Evolutionary conservation across 345 rosid species (phyloP).

Genomic region (Populus simonii): DNA sequence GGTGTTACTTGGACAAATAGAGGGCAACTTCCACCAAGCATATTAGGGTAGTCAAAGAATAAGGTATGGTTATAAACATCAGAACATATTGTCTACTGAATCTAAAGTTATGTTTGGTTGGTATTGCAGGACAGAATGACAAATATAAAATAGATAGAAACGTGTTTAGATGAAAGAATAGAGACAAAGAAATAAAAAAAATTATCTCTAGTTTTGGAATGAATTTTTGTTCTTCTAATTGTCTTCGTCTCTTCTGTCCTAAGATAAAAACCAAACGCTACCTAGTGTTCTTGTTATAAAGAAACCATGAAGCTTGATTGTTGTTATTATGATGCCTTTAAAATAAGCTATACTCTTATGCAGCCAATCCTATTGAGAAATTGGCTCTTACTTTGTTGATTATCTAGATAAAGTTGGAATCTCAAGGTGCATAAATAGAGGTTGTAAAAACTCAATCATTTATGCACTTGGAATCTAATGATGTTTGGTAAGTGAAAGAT

Average conservation of each 20-base stretch:
- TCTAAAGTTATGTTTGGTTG: too few species aligned
- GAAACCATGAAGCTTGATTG: neutral
- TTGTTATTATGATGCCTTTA: neutral
- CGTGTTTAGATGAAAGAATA: too few species aligned
- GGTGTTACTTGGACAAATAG: slow-evolving; percentile 71
- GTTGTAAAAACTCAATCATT: slow-evolving; percentile 33
- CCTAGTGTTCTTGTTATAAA: too few species aligned
- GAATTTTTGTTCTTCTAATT: too few species aligned
- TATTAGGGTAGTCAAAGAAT: slow-evolving; percentile 80
- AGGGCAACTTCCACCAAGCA: slow-evolving; percentile 93
- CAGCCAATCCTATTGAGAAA: slow-evolving; percentile 81
- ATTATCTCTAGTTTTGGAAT: too few species aligned
- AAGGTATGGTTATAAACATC: slow-evolving; percentile 45
- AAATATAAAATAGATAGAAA: too few species aligned
- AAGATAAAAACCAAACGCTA: too few species aligned
- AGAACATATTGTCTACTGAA: too few species aligned
- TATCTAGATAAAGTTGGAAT: slow-evolving; percentile 93
- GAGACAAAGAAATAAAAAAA: too few species aligned
- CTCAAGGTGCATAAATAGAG: slow-evolving; percentile 97
- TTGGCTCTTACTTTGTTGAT: slow-evolving; percentile 75
- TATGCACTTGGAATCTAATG: neutral
- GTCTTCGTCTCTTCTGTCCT: too few species aligned
- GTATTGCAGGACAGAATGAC: too few species aligned
- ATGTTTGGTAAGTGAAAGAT: slow-evolving; percentile 10
- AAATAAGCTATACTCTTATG: neutral